Evolutionary conservation across 2,329 filamentous ascomycete species (phyloP).

Genomic region (Coniochaeta sp.): DNA sequence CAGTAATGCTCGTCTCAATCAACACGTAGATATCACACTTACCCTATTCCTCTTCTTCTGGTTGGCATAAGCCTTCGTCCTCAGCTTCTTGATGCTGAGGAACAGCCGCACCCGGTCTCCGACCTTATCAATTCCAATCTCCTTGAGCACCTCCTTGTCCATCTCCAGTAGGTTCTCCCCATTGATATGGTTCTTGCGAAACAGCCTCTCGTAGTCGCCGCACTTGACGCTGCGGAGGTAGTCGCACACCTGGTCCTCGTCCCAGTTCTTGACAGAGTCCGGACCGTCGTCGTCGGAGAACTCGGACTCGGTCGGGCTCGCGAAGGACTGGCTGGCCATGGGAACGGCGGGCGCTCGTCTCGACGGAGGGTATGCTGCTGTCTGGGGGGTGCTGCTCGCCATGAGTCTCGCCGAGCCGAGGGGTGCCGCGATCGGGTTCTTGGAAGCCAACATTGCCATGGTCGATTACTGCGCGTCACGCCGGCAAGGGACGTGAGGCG

Average conservation of each 20-base stretch:
- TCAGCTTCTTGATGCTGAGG: slow-evolving; percentile 74
- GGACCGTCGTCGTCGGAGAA: slow-evolving; percentile 78
- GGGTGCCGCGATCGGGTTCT: slow-evolving; percentile 59
- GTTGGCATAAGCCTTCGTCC: slow-evolving; percentile 69
- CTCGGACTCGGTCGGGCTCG: slow-evolving; percentile 85
- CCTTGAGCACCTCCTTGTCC: slow-evolving; percentile 91
- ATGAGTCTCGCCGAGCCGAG: slow-evolving; percentile 38
- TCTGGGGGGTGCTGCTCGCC: slow-evolving; percentile 38
- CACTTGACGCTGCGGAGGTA: slow-evolving; percentile 91
- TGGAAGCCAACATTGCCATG: slow-evolving; percentile 76
- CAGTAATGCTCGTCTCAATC: slow-evolving; percentile 7
- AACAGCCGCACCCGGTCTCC: slow-evolving; percentile 92
- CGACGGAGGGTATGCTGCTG: slow-evolving; percentile 42
- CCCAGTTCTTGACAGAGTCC: slow-evolving; percentile 77
- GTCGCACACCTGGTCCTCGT: slow-evolving; percentile 84
- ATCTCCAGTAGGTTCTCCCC: slow-evolving; percentile 95
- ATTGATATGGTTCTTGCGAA: slow-evolving; percentile 91
- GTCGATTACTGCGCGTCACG: slow-evolving; percentile 9
- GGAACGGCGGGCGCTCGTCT: slow-evolving; percentile 45
- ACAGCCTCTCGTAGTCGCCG: slow-evolving; percentile 85
- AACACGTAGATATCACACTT: slow-evolving; percentile 23
- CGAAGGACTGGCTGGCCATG: slow-evolving; percentile 50
- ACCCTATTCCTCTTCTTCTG: slow-evolving; percentile 83
- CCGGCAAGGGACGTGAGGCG: slow-evolving; percentile 2
- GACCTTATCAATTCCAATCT: slow-evolving; percentile 97